Base-by-base conservation (phyloP, 129 eudicot genomes). In the Flaveria robusta region DNA sequence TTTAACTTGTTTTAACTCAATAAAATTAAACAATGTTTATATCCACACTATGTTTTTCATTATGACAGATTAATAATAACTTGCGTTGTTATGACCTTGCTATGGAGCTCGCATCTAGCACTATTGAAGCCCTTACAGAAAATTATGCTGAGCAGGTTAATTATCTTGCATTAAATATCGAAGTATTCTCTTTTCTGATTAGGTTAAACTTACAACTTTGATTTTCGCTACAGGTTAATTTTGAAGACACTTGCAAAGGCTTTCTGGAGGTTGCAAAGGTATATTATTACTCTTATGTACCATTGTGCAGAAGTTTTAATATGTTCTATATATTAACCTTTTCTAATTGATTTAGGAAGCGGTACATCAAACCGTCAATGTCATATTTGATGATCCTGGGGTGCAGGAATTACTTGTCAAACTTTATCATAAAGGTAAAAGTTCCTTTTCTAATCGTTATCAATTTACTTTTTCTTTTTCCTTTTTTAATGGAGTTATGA, bases 181-280 rank as follows among this genome's bases (percentile, higher is more conserved):
- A 13, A 60, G 11, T 54, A 22, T 39, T 52, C 0, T 41, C 2
- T 76, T 74, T 41, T 12, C 50, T 50, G 70, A 39, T 42, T 55
- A 9, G 16, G 27, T 64, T 56, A 16, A 72, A 51, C 76, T 72
- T 52, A 68, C 20, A 41, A 68, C 20, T 20, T 54, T 41, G 71
- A 62, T 11, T 24, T 75, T 54, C 84, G 71, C 70, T 74, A 49
- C 91, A 94, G 99, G 88, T 94, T 56, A 91, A 91, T 84, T 94
- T 94, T 91, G 99, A 94, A 81, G 99, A 94, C 81, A 94, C 99
- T 9, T 94, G 99, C 88, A 94, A 94, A 89, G 99, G 99, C 60
- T 94, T 94, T 83, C 85, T 94, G 74, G 99, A 94, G 85, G 99
- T 94, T 83, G 92, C 99, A 69, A 94, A 94, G 93, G 98, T 94